Evolutionary conservation across 257 asterid species (phyloP).

Genomic region (Nicotiana tabacum): DNA sequence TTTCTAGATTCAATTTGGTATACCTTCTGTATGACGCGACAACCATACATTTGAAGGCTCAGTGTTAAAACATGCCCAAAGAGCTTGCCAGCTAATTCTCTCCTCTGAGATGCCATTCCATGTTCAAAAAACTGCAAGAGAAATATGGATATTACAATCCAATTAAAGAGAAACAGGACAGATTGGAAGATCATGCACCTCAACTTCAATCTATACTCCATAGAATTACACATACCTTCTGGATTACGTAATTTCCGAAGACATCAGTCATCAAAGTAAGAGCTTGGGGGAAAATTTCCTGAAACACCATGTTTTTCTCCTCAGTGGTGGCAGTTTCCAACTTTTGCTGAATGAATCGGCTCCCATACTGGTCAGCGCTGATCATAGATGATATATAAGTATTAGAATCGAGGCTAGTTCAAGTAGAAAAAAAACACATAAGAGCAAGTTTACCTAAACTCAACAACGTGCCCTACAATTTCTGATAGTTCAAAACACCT

Average conservation of each 20-base stretch:
- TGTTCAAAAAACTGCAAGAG: constrained; percentile 79
- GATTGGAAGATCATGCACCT: neutral
- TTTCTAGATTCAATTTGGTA: neutral
- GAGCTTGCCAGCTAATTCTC: constrained; percentile 79
- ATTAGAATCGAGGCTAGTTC: constrained; percentile 15
- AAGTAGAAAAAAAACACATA: neutral
- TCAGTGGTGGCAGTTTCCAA: constrained; percentile 87
- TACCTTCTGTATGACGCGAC: constrained; percentile 98
- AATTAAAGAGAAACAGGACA: neutral
- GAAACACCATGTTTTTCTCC: constrained; percentile 87
- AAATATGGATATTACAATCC: neutral
- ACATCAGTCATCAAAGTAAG: constrained; percentile 89
- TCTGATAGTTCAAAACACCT: constrained; percentile 84
- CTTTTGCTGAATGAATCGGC: constrained; percentile 95
- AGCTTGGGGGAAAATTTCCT: constrained; percentile 87
- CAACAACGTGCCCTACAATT: constrained; percentile 91
- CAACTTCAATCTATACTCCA: neutral
- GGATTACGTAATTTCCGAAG: constrained; percentile 92
- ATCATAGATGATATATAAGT: constrained; percentile 1
- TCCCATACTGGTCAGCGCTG: constrained; percentile 95
- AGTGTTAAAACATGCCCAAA: constrained; percentile 81
- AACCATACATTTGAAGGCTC: constrained; percentile 98
- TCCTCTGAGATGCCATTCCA: constrained; percentile 81
- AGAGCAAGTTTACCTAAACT: constrained; percentile 55
- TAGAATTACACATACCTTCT: constrained; percentile 50